Evolutionary conservation across 177 flowering plant species (phyloP).

Genomic region (Tripterygium wilfordii): DNA sequence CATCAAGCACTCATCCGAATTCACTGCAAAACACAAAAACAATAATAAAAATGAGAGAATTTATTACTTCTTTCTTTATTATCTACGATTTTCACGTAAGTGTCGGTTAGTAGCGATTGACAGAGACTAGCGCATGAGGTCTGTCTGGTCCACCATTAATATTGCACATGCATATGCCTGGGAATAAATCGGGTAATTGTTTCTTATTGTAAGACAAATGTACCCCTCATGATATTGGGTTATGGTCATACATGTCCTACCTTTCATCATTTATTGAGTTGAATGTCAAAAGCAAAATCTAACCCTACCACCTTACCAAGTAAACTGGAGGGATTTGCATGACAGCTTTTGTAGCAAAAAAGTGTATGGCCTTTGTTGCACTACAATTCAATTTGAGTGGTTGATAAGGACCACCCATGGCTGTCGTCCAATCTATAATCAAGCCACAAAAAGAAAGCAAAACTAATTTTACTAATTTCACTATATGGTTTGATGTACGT

Average conservation of each 20-base stretch:
- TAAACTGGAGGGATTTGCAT: too few relatives aligned
- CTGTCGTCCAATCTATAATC: too few relatives aligned
- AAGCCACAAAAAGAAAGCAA: too few relatives aligned
- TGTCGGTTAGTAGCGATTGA: slow-evolving; percentile 11
- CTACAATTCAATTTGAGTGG: too few relatives aligned
- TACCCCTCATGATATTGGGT: not conserved
- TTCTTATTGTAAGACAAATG: slow-evolving; percentile 1
- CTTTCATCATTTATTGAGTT: slow-evolving; percentile 1
- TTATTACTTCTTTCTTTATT: not conserved
- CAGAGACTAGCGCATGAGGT: slow-evolving; percentile 8
- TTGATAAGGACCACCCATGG: too few relatives aligned
- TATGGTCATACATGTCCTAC: not conserved
- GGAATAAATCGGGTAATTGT: not conserved
- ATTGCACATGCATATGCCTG: slow-evolving; percentile 31
- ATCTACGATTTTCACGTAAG: not conserved
- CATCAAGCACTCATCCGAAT: slow-evolving; percentile 67
- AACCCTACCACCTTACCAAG: too few relatives aligned
- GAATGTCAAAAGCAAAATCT: not conserved
- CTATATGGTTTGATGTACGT: too few relatives aligned
- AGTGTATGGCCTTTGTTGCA: too few relatives aligned
- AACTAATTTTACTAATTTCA: too few relatives aligned
- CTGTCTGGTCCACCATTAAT: slow-evolving; percentile 20
- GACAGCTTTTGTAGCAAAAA: too few relatives aligned
- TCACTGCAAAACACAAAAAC: slow-evolving; percentile 35
- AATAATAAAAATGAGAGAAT: not conserved